These are phyloP conservation scores for Desmodesmus armatus DNA, from an alignment of 139 green algal genomes.

Conservation along the genomic window DNA sequence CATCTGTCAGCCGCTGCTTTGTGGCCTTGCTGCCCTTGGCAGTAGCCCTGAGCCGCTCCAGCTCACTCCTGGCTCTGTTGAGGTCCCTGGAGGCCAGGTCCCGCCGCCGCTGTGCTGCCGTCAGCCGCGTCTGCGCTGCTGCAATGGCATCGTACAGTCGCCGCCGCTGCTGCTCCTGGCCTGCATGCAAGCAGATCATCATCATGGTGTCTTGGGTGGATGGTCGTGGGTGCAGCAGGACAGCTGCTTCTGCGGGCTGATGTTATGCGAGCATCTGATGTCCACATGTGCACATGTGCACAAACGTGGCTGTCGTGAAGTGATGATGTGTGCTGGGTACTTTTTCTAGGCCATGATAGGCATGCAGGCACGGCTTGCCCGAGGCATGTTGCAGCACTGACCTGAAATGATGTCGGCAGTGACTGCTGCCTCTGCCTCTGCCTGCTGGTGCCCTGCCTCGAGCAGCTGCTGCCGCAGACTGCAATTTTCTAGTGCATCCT, in stretches of 20 bases:
- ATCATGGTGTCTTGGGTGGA: too few relatives aligned
- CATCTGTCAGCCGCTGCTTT: constrained; percentile 39
- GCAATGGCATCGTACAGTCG: constrained; percentile 31
- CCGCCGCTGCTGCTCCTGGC: neutral
- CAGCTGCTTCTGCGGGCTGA: neutral
- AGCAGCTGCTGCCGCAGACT: constrained; percentile 29
- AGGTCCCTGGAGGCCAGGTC: constrained; percentile 26
- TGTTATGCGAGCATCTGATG: neutral
- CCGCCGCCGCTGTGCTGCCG: constrained; percentile 20
- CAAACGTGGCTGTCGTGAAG: neutral
- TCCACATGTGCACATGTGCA: neutral
- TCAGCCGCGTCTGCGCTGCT: constrained; percentile 20
- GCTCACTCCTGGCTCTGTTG: constrained; percentile 20
- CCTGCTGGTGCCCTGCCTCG: neutral
- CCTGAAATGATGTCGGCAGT: neutral
- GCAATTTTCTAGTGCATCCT: constrained; percentile 25
- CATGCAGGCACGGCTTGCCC: too few relatives aligned
- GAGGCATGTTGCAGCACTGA: too few relatives aligned
- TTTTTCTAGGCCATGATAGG: too few relatives aligned
- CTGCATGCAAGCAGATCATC: neutral
- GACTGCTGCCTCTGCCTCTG: constrained; percentile 5
- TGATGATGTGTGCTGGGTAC: too few relatives aligned
- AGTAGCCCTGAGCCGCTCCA: neutral
- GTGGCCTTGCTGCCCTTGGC: constrained; percentile 30
- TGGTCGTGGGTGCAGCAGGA: neutral